These are phyloP conservation scores for Saccharum hybrid DNA, from an alignment of 202 grass and related monocot species.

Conservation along the genomic window DNA sequence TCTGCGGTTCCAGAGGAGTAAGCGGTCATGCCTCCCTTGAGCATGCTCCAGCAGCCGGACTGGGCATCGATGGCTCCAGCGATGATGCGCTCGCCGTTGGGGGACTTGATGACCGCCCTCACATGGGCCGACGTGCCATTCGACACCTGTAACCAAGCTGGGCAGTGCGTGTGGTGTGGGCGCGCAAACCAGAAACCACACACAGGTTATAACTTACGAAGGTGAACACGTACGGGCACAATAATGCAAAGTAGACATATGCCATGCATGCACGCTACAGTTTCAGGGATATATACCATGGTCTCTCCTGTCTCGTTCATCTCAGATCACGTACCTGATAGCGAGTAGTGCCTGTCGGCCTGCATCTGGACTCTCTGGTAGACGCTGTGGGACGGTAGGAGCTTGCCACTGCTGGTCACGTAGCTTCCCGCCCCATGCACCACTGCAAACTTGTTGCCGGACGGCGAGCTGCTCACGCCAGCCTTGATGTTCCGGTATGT, in stretches of 20 bases:
- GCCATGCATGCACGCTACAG: no score
- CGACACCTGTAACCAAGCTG: constrained; percentile 69
- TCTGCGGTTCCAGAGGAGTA: constrained; percentile 50
- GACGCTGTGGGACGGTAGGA: constrained; percentile 42
- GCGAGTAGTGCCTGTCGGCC: constrained; percentile 50
- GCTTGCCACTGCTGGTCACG: neutral
- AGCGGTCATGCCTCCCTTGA: constrained; percentile 75
- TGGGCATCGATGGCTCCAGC: constrained; percentile 40
- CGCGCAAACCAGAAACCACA: no score
- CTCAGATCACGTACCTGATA: constrained; percentile 46
- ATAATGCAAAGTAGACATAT: no score
- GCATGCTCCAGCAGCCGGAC: constrained; percentile 69
- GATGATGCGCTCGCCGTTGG: constrained; percentile 33
- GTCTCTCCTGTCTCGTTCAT: no score
- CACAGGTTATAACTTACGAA: no score
- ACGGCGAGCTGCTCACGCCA: constrained; percentile 40
- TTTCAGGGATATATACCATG: no score
- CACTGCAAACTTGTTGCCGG: constrained; percentile 57
- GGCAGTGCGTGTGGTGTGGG: no score
- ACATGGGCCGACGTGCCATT: constrained; percentile 39
- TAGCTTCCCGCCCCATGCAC: neutral
- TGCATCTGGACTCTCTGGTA: constrained; percentile 51
- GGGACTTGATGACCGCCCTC: constrained; percentile 50
- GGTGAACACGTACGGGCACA: no score
- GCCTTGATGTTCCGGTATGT: constrained; percentile 46